Evolutionary conservation across 805 yeast genomes (phyloP).

Genomic region (Candida cerambycidarum): DNA sequence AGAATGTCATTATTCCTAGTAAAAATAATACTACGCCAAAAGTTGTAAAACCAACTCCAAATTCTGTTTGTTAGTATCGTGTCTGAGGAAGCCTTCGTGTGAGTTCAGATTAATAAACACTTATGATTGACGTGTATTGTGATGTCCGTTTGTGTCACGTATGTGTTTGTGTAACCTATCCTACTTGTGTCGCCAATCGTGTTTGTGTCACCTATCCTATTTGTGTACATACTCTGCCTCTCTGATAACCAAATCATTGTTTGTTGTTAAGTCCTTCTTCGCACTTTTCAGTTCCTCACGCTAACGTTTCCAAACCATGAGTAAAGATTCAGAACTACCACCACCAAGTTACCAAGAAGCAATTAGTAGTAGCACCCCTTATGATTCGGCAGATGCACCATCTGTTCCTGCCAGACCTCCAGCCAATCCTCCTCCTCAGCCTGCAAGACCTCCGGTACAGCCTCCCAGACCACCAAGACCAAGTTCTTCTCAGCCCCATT

Average conservation of each 20-base stretch:
- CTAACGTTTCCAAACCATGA: not conserved
- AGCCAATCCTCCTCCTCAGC: constrained; percentile 9
- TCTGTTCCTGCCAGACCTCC: constrained; percentile 17
- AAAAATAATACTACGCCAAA: constrained; percentile 77
- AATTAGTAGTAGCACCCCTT: constrained; percentile 12
- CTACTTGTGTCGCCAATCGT: no score
- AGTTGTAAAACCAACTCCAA: constrained; percentile 91
- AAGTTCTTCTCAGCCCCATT: constrained; percentile 7
- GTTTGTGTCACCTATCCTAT: no score
- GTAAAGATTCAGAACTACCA: constrained; percentile 13
- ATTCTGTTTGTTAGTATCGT: constrained; percentile 51
- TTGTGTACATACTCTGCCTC: constrained; percentile 58
- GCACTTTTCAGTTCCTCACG: constrained; percentile 6
- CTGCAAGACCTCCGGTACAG: constrained; percentile 13
- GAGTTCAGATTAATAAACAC: no score
- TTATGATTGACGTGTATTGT: no score
- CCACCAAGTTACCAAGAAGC: constrained; percentile 54
- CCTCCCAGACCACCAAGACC: constrained; percentile 13
- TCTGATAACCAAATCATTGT: constrained; percentile 81
- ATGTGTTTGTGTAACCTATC: no score
- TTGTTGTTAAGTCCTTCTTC: constrained; percentile 14
- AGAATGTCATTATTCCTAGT: constrained; percentile 80
- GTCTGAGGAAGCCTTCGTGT: no score
- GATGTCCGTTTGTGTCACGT: no score
- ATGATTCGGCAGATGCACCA: constrained; percentile 14